phyloP scores from a whole-genome alignment of 306 rosid species.

The Purshia tridentata region DNA sequence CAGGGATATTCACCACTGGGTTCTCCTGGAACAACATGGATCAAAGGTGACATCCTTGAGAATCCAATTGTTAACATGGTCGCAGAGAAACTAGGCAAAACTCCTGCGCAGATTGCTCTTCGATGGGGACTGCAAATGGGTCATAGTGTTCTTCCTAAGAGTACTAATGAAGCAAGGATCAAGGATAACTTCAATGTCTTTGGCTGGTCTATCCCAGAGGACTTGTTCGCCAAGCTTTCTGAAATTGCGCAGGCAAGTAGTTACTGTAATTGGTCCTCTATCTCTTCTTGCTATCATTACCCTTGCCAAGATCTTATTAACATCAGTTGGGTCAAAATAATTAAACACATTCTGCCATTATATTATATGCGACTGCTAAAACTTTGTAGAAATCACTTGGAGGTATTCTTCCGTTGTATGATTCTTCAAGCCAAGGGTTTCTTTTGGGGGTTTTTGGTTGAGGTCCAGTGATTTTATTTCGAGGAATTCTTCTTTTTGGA shows the following conservation, averaged over 20 bases:
- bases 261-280: background rate
- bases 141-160: conserved; percentile 70
- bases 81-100: conserved; percentile 50
- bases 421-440: background rate
- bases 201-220: conserved; percentile 63
- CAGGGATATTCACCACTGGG: conserved; percentile 72
- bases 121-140: conserved; percentile 81
- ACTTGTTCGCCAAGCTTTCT: conserved; percentile 42
- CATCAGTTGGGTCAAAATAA: background rate
- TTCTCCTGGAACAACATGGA: conserved; percentile 64
- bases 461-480: background rate
- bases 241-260: conserved; percentile 49
- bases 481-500: background rate
- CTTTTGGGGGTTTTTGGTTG: background rate
- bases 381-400: background rate
- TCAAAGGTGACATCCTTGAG: conserved; percentile 52
- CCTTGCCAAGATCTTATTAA: background rate
- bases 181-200: conserved; percentile 61
- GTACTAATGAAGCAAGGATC: conserved; percentile 63
- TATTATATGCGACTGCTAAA: background rate
- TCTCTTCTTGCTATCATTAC: background rate
- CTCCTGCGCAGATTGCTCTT: conserved; percentile 67
- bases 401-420: background rate
- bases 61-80: conserved; percentile 41
- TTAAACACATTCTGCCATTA: background rate